Evolutionary conservation across 2,329 filamentous ascomycete genomes (phyloP), one percentile per base, ranked within the genome.

Genomic region (Sclerotinia trifoliorum): DNA sequence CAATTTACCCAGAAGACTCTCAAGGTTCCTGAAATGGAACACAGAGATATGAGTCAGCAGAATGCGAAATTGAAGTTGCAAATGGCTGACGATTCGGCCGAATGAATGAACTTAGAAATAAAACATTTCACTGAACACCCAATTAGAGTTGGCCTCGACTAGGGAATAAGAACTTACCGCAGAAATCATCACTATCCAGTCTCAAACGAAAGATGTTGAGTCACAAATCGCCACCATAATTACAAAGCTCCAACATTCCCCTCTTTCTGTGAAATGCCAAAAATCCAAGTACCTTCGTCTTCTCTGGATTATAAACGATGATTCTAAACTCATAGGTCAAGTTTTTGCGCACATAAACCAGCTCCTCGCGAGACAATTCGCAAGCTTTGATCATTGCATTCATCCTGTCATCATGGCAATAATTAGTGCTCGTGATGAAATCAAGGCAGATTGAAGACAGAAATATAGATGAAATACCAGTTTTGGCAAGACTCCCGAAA

Each of bases 231-330:
- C 64, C 60, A 10, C n/a, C 44, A 24, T 55, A 56, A 8, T 65
- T 65, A 17, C 63, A 65, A 32, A 65, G 17, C 13, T 65, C 63
- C 5, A 56, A 5, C 6, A 35, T 32, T 44, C 62, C 62, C 15
- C 10, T 65, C 19, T 65, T 56, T 15, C 42, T 56, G 17, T 44
- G 5, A 29, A 65, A 65, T 1, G 15, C 19, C 13, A 65, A 46
- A 26, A 54, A 65, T 5, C 62, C 51, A 21, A 65, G 17, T 5
- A 44, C 11, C 13, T 65, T 24, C 3, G 13, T 63, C 8, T 21
- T 35, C 15, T 6, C 21, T n/a, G 49, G 62, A 42, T 29, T 17
- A 13, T 32, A 19, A 32, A 65, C 39, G 0, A 24, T 46, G 24
- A 46, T 46, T 32, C 10, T 46, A 8, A 54, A 32, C 26, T 32